Evolutionary conservation across 768 basidiomycete species (phyloP).

Genomic region (Hericium coralloides): DNA sequence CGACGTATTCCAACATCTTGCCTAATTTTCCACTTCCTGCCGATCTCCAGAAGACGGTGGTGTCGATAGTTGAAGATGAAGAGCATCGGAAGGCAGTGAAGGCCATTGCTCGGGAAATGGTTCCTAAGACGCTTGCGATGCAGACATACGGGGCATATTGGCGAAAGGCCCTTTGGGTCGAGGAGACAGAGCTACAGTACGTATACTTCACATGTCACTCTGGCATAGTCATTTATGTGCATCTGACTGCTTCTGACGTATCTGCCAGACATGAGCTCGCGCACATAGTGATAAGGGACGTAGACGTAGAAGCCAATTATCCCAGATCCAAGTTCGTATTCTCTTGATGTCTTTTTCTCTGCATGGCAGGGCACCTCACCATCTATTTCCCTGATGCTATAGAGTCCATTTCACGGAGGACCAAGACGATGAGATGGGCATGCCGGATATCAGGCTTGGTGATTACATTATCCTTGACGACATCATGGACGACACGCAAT

Average conservation of each 20-base stretch:
- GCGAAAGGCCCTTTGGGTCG: neutral
- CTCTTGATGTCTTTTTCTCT: neutral
- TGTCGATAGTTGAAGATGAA: neutral
- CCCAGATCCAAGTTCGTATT: neutral
- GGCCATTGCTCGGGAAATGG: neutral
- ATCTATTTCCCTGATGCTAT: neutral
- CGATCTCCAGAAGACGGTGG: neutral
- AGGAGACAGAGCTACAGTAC: neutral
- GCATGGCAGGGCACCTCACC: neutral
- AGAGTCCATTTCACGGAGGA: neutral
- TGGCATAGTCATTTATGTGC: neutral
- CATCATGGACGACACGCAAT: neutral
- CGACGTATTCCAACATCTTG: neutral
- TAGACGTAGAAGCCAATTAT: neutral
- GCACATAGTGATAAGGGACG: neutral
- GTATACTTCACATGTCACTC: neutral
- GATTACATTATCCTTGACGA: neutral
- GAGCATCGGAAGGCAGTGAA: neutral
- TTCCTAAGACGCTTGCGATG: neutral
- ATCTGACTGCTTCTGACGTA: neutral
- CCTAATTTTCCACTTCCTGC: neutral
- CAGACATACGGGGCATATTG: neutral
- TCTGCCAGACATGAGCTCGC: neutral
- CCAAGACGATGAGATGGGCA: neutral
- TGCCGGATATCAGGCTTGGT: neutral